phyloP scores from a whole-genome alignment of 345 rosid species.

The Brassica juncea region DNA sequence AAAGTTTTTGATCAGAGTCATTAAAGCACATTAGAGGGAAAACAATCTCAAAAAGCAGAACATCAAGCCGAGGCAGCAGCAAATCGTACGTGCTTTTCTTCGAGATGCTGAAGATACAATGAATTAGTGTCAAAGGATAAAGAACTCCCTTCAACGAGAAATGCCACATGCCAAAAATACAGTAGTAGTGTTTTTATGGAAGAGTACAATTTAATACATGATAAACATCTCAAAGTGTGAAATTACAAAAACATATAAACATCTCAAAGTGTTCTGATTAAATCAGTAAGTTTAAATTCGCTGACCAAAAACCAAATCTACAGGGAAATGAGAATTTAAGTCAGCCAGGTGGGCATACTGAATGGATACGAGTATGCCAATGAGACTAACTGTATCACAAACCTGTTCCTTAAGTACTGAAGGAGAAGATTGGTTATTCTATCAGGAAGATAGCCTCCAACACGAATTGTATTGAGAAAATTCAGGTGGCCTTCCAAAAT shows the following conservation, averaged over 20 bases:
- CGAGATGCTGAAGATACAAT: constrained; percentile 63
- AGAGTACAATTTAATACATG: constrained; percentile 1
- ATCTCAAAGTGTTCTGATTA: background rate
- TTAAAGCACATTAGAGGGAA: constrained; percentile 98
- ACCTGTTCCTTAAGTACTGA: constrained; percentile 97
- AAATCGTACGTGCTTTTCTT: constrained; percentile 80
- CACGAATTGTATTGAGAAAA: constrained; percentile 70
- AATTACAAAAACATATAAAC: background rate
- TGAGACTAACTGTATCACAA: constrained; percentile 27
- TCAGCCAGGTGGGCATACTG: constrained; percentile 14
- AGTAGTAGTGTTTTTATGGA: background rate
- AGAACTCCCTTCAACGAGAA: background rate
- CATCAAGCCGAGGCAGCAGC: constrained; percentile 83
- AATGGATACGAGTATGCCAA: background rate
- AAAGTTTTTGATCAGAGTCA: constrained; percentile 96
- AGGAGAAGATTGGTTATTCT: constrained; percentile 95
- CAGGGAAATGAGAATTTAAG: constrained; percentile 5
- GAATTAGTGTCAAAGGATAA: background rate
- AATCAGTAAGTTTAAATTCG: background rate
- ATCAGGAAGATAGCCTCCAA: constrained; percentile 95
- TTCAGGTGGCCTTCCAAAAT: constrained; percentile 93
- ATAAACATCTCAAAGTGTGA: background rate
- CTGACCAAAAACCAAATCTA: background rate
- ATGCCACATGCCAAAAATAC: background rate
- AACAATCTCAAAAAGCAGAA: constrained; percentile 93